Base-by-base conservation (phyloP, 495 filamentous ascomycete species). In the Sphaerosporella brunnea region DNA sequence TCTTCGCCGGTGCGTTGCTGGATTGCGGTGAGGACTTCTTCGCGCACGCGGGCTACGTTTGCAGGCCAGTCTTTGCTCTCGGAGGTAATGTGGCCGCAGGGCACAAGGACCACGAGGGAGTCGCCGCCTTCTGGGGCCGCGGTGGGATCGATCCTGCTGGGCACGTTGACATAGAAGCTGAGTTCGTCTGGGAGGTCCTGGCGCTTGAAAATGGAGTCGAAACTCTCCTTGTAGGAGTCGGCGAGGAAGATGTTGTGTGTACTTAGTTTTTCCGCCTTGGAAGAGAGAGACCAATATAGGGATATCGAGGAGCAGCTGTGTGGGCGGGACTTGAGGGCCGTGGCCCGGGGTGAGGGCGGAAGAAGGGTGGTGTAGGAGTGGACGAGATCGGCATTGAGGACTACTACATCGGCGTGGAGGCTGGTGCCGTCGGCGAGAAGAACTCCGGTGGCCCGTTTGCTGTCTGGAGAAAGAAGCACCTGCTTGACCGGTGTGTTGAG, bases 171-270 rank as follows among this genome's bases (percentile, higher is more conserved):
- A 62, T 82, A 84, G 66, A 84, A 84, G 23, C 70, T 75, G 1
- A 77, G 78, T 26, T 80, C 68, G 1, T 64, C 45, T 2, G 79
- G 79, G 9, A 84, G 68, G 4, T 66, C 58, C 50, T 81, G 74
- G 9, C 69, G 50, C 45, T 79, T 71, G 65, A 84, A 82, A 32
- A 82, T 84, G 38, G 68, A 66, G 62, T 82, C 77, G 56, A 84
- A 84, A 16, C 69, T 74, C 51, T 76, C 74, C 30, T 66, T 65
- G 62, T 82, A 84, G 49, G 75, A 66, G 46, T 79, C 72, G 4
- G 78, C 77, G 16, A 84, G 68, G 64, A 84, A 84, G 54, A 82
- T 78, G 52, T 84, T 84, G 58, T 84, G 79, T 7, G 74, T 70
- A n/a, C 64, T 62, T 1, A 84, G 64, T 51, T 74, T 67, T 0